Evolutionary conservation across 805 yeast genomes (phyloP), one percentile per base, ranked within the genome.

Genomic region (Clavispora carvajalis): DNA sequence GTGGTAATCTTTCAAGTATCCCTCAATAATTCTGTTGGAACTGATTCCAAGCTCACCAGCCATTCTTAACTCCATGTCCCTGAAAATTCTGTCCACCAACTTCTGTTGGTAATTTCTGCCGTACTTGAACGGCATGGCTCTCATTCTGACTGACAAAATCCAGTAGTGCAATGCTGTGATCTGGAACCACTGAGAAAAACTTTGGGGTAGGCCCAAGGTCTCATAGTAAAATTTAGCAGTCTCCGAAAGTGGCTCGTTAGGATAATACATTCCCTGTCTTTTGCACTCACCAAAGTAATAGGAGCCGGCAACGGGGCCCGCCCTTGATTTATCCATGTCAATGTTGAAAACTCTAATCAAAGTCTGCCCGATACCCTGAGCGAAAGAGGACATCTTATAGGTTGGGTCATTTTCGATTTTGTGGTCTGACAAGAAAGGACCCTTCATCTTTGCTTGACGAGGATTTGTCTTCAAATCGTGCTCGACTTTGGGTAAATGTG

Each of bases 131-230:
- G 98, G 98, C 84, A 93, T 74, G 8, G 95, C 95, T 61, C 99
- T 80, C 96, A 93, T 90, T 58, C 99, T 81, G 13, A 86, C 95
- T 49, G 84, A 83, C 34, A 93, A 71, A 56, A 93, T 81, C 99
- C 99, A 93, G 44, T 86, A 80, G 62, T 93, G 99, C 50, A 93
- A 71, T 1, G 83, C 71, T 6, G 96, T 85, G 46, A 93, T 84
- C 64, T 91, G 98, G 61, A 83, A 91, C 96, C 96, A 91, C 62
- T 89, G 95, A n/a, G 91, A 79, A 57, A 91, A 90, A 1, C 97
- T 83, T 57, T 76, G 73, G 25, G 96, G 96, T 55, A 93, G 68
- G 19, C 78, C 82, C 42, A 93, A 67, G 10, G 90, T 85, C 40
- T 86, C 85, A 58, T 88, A 93, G 72, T 88, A 93, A 58, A 87